These are phyloP conservation scores for Ehretia macrophylla DNA, from an alignment of 257 asterid genomes.

Conservation along the genomic window DNA sequence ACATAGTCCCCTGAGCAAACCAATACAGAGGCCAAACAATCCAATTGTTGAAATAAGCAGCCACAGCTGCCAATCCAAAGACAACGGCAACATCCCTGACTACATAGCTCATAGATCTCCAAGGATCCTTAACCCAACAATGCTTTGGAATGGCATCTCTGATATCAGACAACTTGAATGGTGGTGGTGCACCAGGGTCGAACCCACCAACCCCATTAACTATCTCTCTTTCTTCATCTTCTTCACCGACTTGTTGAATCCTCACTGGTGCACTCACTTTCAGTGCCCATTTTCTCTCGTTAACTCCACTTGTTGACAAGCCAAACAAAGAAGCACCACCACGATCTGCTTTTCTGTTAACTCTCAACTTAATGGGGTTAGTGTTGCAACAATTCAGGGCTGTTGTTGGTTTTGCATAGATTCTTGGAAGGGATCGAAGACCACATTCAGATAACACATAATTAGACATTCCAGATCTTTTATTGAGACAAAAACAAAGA, in stretches of 20 bases:
- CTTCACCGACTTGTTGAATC: slow-evolving; percentile 45
- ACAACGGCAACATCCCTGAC: slow-evolving; percentile 72
- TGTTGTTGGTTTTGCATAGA: slow-evolving; percentile 36
- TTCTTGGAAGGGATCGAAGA: slow-evolving; percentile 30
- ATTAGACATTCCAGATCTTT: slow-evolving; percentile 21
- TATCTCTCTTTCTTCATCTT: slow-evolving; percentile 10
- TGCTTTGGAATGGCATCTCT: slow-evolving; percentile 89
- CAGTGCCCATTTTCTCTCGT: slow-evolving; percentile 56
- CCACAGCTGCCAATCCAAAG: slow-evolving; percentile 78
- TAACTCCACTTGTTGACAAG: slow-evolving; percentile 18
- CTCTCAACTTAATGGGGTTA: slow-evolving; percentile 26
- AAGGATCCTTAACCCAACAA: slow-evolving; percentile 92
- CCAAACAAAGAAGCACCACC: slow-evolving; percentile 22
- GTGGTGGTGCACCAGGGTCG: slow-evolving; percentile 81
- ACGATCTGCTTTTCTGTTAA: slow-evolving; percentile 25
- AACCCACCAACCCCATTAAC: slow-evolving; percentile 22
- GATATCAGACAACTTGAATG: slow-evolving; percentile 71
- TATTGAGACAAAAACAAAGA: neutral
- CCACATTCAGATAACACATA: slow-evolving; percentile 46
- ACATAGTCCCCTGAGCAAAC: slow-evolving; percentile 95
- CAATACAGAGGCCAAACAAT: slow-evolving; percentile 90
- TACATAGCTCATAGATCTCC: slow-evolving; percentile 88
- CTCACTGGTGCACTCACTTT: slow-evolving; percentile 74
- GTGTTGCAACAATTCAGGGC: slow-evolving; percentile 17
- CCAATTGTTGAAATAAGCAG: slow-evolving; percentile 83